Conservation (phyloP, 805 yeast species). For the Suhomyces sp. region DNA sequence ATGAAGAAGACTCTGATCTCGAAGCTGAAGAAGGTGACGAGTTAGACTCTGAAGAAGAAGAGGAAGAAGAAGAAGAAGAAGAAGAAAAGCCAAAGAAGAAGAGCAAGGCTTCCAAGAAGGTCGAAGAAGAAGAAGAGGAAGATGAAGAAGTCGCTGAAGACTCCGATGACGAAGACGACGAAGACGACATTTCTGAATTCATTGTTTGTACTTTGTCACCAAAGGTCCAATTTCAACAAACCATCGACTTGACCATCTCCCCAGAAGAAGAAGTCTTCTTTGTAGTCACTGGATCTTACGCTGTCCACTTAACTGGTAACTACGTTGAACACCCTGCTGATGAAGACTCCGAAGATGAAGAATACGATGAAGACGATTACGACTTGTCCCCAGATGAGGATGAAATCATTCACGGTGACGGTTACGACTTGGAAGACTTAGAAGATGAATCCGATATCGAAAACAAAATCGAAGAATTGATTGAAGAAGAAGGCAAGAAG, state of each 20-base stretch:
- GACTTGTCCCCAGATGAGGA: constrained; percentile 78
- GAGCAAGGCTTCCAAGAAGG: constrained; percentile 22
- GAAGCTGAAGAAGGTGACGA: constrained; percentile 46
- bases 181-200: constrained; percentile 74
- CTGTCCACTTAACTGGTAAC: constrained; percentile 91
- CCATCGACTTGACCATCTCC: constrained; percentile 81
- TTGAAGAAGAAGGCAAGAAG: constrained; percentile 52
- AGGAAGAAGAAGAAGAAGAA: constrained; percentile 42
- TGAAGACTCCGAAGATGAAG: constrained; percentile 54
- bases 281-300: constrained; percentile 94
- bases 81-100: constrained; percentile 25
- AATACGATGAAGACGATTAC: constrained; percentile 52
- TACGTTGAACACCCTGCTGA: constrained; percentile 95
- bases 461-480: constrained; percentile 69
- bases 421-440: constrained; percentile 56
- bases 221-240: constrained; percentile 79
- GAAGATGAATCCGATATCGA: constrained; percentile 71
- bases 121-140: constrained; percentile 24
- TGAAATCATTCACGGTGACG: constrained; percentile 55
- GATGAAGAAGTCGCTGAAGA: constrained; percentile 48
- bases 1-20: constrained; percentile 42
- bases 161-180: constrained; percentile 48
- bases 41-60: constrained; percentile 45
- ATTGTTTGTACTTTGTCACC: constrained; percentile 91
- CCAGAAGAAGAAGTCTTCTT: constrained; percentile 94